Base-by-base conservation (phyloP, 768 basidiomycete species). In the Russula emetica region DNA sequence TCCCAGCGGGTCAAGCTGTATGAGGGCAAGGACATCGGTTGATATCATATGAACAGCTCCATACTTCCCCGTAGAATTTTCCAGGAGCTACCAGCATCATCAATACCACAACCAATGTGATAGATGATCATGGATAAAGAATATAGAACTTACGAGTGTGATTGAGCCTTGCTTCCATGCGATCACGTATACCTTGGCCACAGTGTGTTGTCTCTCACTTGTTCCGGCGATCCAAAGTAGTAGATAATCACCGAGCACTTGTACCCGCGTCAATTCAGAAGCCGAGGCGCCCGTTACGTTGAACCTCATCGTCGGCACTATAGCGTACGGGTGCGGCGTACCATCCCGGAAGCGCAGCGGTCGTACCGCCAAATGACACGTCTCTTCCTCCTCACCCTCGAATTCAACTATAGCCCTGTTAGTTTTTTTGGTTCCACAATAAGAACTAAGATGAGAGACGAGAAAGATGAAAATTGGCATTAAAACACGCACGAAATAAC, bases 151-250 rank as follows among this genome's bases (percentile, higher is more conserved):
- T 38, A 62, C 49, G 20, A 57, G 50, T 2, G 42, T 34, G n/a
- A 58, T 9, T 13, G 30, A 30, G 49, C 56, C 52, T 30, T 54
- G 45, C 52, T 64, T 64, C 58, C 63, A 60, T 55, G 54, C 47
- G 11, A 59, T 59, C 52, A 60, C 14, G 45, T 47, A 44, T 9
- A 47, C 1, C 24, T 49, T 55, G 47, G 34, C 38, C 18, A 55
- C 5, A 18, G 44, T 28, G n/a, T 30, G 4, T 5, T 38, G 30
- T 2, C 14, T 18, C 20, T 28, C 16, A 7, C 10, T 10, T 2
- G 44, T 18, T 24, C 54, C 24, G 36, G 4, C 13, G 54, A 50
- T 30, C 61, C 61, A 62, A 1, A 47, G 34, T 11, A 55, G 22
- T 14, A 61, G 6, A 32, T 54, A 61, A 42, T 55, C 60, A 7